phyloP scores from a whole-genome alignment of 352 stramenopile genomes.

The Phytophthora aleatoria region DNA sequence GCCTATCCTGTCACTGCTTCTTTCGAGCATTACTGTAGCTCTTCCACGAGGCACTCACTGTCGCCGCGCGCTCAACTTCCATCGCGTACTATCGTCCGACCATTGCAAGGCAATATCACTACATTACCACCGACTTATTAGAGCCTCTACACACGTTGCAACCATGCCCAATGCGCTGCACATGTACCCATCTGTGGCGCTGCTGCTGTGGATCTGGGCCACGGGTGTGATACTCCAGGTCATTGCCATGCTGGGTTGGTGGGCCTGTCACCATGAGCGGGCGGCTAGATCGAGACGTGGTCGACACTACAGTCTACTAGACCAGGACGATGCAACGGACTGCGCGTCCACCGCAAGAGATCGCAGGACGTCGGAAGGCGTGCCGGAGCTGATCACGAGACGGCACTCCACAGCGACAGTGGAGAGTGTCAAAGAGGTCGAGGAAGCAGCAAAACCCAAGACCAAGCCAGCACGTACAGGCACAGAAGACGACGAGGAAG shows the following conservation, averaged over 20 bases:
- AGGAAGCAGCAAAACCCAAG: not conserved
- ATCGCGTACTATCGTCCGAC: not conserved
- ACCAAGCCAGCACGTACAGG: conserved; percentile 20
- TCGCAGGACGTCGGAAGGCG: conserved; percentile 23
- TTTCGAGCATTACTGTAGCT: not conserved
- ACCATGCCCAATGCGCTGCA: conserved; percentile 46
- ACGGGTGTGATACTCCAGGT: conserved; percentile 39
- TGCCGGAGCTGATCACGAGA: conserved; percentile 20
- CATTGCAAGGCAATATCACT: not conserved
- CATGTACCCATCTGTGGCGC: conserved; percentile 44
- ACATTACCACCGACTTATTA: not conserved
- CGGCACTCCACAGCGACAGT: conserved; percentile 13
- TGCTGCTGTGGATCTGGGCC: conserved; percentile 38
- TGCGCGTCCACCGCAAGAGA: conserved; percentile 12
- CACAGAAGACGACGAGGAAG: conserved; percentile 28
- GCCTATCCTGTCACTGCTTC: conserved; percentile 7
- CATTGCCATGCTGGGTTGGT: conserved; percentile 33
- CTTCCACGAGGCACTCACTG: not conserved
- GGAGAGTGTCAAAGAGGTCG: conserved; percentile 13
- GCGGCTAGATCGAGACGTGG: not conserved
- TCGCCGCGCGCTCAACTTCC: not conserved
- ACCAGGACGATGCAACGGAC: conserved; percentile 16
- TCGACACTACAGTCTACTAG: conserved; percentile 9
- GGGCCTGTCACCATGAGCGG: conserved; percentile 25
- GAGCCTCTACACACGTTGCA: not conserved